Conservation (phyloP, 192 early-diverging fungal species). For the Dimargaris cristalligena region DNA sequence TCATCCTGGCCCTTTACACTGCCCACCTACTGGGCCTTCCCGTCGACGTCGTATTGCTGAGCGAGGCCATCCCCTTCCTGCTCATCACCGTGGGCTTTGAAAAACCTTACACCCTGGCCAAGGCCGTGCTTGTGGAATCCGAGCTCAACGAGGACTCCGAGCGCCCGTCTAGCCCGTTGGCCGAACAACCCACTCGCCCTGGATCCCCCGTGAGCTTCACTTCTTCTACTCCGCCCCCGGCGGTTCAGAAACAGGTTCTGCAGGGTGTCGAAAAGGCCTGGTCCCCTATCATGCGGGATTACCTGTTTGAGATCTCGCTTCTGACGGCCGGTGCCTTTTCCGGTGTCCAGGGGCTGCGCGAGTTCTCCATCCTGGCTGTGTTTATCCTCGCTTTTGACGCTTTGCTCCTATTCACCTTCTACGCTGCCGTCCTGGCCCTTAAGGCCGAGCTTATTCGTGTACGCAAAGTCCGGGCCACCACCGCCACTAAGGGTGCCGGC, state of each 20-base stretch:
- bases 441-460: slow-evolving; percentile 62
- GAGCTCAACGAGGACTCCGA: background rate
- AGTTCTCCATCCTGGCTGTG: slow-evolving; percentile 66
- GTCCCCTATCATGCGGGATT: slow-evolving; percentile 50
- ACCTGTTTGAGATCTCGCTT: slow-evolving; percentile 65
- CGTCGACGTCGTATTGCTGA: slow-evolving; percentile 52
- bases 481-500: background rate
- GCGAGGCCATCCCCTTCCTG: slow-evolving; percentile 82
- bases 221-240: slow-evolving; percentile 21
- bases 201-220: background rate
- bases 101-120: slow-evolving; percentile 64
- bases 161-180: background rate
- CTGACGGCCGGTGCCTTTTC: slow-evolving; percentile 59
- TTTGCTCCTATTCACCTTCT: slow-evolving; percentile 70
- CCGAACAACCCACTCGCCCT: background rate
- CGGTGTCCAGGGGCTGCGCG: slow-evolving; percentile 53
- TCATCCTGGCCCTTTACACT: slow-evolving; percentile 51
- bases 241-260: slow-evolving; percentile 43
- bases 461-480: slow-evolving; percentile 13
- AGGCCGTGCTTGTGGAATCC: slow-evolving; percentile 48
- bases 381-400: slow-evolving; percentile 72
- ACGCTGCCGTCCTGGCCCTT: slow-evolving; percentile 65
- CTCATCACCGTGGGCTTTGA: slow-evolving; percentile 85
- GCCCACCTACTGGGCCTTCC: slow-evolving; percentile 48
- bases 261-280: slow-evolving; percentile 46